Conservation (phyloP, 257 asterid genomes). For the Gentiana straminea region DNA sequence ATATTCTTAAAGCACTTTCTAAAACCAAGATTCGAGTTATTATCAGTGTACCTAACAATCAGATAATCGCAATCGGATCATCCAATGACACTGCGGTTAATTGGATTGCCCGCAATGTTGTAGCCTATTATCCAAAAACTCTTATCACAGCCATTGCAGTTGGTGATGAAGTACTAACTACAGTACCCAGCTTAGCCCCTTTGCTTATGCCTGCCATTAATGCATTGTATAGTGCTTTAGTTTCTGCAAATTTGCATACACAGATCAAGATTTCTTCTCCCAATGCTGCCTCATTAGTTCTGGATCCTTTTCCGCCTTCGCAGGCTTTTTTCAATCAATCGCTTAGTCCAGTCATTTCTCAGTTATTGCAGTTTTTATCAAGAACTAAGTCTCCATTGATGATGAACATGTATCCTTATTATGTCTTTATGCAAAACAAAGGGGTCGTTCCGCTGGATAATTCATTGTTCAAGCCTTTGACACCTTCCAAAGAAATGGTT, state of each 20-base stretch:
- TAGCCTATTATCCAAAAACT: slow-evolving; percentile 70
- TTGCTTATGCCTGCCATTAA: slow-evolving; percentile 89
- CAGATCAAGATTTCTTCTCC: slow-evolving; percentile 86
- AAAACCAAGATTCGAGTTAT: slow-evolving; percentile 76
- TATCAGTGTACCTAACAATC: slow-evolving; percentile 90
- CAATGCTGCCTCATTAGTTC: slow-evolving; percentile 55
- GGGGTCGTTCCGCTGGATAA: slow-evolving; percentile 88
- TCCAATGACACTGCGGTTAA: slow-evolving; percentile 92
- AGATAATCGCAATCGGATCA: slow-evolving; percentile 85
- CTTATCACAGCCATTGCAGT: slow-evolving; percentile 76
- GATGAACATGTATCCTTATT: slow-evolving; percentile 97
- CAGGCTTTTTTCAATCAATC: slow-evolving; percentile 89
- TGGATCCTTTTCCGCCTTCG: slow-evolving; percentile 93
- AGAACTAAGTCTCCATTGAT: slow-evolving; percentile 87
- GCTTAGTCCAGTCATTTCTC: slow-evolving; percentile 44
- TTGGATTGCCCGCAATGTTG: slow-evolving; percentile 90
- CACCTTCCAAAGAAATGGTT: slow-evolving; percentile 92
- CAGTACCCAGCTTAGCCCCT: slow-evolving; percentile 76
- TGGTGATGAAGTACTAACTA: slow-evolving; percentile 85
- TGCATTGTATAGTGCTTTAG: slow-evolving; percentile 77
- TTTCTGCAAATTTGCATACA: slow-evolving; percentile 75
- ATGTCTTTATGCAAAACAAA: slow-evolving; percentile 92
- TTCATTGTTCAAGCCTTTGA: slow-evolving; percentile 83
- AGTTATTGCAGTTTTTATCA: slow-evolving; percentile 54
- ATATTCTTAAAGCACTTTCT: slow-evolving; percentile 69